phyloP scores from a whole-genome alignment of 208 protist genomes.

The Acanthamoeba rhysodes region DNA sequence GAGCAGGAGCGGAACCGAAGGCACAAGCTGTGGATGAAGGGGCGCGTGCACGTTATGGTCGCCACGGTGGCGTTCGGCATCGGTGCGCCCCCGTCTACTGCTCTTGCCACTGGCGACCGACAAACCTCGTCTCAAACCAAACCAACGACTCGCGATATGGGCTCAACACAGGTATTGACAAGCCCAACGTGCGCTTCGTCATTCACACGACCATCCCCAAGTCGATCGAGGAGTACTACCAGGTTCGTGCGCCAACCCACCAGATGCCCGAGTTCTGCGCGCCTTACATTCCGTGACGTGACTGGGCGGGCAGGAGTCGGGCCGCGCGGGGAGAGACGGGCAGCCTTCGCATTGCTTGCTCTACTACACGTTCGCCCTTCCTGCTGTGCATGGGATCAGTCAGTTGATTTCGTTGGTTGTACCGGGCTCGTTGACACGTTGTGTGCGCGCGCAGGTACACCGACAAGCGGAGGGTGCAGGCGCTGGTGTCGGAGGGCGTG shows the following conservation, averaged over 20 bases:
- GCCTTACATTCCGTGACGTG: no score
- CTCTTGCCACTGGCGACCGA: no score
- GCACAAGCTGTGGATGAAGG: slow-evolving; percentile 66
- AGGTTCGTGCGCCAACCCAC: slow-evolving; percentile 85
- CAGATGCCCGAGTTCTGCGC: no score
- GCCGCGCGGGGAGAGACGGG: slow-evolving; percentile 83
- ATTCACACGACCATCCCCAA: slow-evolving; percentile 97
- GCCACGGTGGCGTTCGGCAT: slow-evolving; percentile 71
- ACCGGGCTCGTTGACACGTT: neutral
- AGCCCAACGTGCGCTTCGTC: slow-evolving; percentile 97
- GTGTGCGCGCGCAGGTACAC: neutral
- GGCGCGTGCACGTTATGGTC: slow-evolving; percentile 8
- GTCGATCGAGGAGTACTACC: slow-evolving; percentile 97
- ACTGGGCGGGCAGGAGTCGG: slow-evolving; percentile 41
- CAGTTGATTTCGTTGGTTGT: neutral
- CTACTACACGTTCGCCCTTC: slow-evolving; percentile 84
- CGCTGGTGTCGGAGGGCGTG: neutral
- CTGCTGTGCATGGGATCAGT: neutral
- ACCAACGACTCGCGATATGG: no score
- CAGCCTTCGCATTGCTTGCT: slow-evolving; percentile 87
- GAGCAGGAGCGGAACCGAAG: slow-evolving; percentile 35
- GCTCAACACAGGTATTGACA: slow-evolving; percentile 98
- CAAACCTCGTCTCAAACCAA: neutral
- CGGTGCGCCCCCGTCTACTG: neutral
- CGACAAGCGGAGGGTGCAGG: slow-evolving; percentile 43